Evolutionary conservation across 148 eudicot genomes (phyloP).

Genomic region (Heliosperma pusillum): DNA sequence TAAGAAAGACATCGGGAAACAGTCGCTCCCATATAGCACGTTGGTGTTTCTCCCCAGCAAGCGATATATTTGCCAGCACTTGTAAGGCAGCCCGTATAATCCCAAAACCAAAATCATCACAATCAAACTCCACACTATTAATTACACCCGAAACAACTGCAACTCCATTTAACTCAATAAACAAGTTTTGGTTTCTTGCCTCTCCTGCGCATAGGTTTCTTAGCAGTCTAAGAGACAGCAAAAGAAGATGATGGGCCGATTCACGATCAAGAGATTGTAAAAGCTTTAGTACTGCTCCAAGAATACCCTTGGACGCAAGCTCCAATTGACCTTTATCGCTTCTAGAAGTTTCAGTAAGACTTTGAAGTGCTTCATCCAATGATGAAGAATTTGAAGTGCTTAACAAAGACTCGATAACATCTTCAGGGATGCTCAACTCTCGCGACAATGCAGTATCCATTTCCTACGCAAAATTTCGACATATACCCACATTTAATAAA

Average conservation of each 20-base stretch:
- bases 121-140: slow-evolving; percentile 19
- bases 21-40: slow-evolving; percentile 56
- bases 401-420: slow-evolving; percentile 38
- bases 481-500: background rate
- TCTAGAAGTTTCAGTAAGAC: slow-evolving; percentile 47
- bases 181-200: slow-evolving; percentile 47
- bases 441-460: slow-evolving; percentile 36
- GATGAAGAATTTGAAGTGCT: slow-evolving; percentile 40
- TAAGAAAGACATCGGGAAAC: slow-evolving; percentile 47
- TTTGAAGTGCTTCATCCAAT: slow-evolving; percentile 41
- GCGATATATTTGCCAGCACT: slow-evolving; percentile 68
- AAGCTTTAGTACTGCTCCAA: slow-evolving; percentile 43
- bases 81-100: slow-evolving; percentile 62
- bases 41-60: slow-evolving; percentile 65
- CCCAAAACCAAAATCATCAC: slow-evolving; percentile 38
- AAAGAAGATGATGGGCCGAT: slow-evolving; percentile 34
- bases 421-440: slow-evolving; percentile 31
- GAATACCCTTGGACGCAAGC: slow-evolving; percentile 47
- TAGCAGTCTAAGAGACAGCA: slow-evolving; percentile 60
- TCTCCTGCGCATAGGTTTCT: slow-evolving; percentile 91
- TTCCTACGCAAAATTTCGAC: slow-evolving; percentile 8
- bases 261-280: slow-evolving; percentile 36
- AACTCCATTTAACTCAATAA: slow-evolving; percentile 60
- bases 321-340: slow-evolving; percentile 51
- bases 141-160: slow-evolving; percentile 35